phyloP scores from a whole-genome alignment of 345 rosid genomes.

The Ricinus communis region DNA sequence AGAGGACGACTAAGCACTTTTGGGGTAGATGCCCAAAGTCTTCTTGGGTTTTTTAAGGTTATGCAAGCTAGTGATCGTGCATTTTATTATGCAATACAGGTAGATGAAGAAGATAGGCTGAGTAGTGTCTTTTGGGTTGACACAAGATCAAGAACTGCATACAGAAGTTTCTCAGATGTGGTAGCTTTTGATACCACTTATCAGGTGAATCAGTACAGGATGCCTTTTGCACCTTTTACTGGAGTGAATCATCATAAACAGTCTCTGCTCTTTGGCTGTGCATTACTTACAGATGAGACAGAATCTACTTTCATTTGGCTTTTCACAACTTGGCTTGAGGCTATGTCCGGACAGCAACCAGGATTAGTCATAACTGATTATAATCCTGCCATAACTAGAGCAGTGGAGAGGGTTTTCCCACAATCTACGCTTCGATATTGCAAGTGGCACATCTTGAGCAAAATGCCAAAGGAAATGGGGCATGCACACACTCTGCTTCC shows the following conservation, averaged over 20 bases:
- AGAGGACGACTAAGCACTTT: no score
- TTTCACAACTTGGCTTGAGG: constrained; percentile 39
- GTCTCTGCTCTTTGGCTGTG: constrained; percentile 35
- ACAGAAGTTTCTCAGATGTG: constrained; percentile 31
- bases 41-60: no score
- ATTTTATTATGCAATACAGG: no score
- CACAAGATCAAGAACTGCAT: no score
- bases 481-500: constrained; percentile 21
- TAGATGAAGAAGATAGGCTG: no score
- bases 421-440: constrained; percentile 31
- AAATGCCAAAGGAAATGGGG: constrained; percentile 35
- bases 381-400: constrained; percentile 31
- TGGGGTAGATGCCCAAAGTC: no score
- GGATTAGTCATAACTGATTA: constrained; percentile 31
- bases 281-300: constrained; percentile 33
- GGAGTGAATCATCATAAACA: constrained; percentile 42
- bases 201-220: constrained; percentile 29
- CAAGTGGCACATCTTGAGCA: constrained; percentile 33
- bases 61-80: no score
- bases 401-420: constrained; percentile 27
- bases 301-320: constrained; percentile 36
- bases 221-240: constrained; percentile 34
- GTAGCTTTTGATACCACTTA: constrained; percentile 35
- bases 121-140: no score
- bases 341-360: constrained; percentile 30